phyloP scores from a whole-genome alignment of 2,329 filamentous ascomycete species.

The Neofusicoccum laricinum region DNA sequence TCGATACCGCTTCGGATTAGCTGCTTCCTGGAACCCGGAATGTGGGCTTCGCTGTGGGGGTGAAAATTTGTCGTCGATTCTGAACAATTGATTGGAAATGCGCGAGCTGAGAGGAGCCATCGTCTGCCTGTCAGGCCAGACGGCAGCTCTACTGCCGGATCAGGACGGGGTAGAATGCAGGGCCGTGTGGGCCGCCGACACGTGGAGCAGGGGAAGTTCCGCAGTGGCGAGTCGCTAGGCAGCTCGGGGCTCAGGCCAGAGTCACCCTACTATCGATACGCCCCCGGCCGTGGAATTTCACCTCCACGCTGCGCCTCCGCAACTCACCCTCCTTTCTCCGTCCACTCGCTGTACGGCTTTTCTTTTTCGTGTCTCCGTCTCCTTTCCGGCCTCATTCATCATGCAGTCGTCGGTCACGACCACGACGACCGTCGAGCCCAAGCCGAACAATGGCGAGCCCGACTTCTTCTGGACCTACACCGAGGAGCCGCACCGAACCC shows the following conservation, averaged over 20 bases:
- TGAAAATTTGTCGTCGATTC: no score
- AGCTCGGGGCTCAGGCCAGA: slow-evolving; percentile 12
- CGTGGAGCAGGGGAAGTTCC: background rate
- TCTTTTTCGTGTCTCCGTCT: background rate
- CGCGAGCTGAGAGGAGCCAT: background rate
- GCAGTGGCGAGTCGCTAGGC: background rate
- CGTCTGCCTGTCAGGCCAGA: background rate
- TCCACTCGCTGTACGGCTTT: background rate
- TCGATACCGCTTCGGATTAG: no score
- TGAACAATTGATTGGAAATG: background rate
- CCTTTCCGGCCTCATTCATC: background rate
- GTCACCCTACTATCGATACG: slow-evolving; percentile 11
- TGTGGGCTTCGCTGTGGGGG: no score
- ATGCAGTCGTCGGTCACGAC: slow-evolving; percentile 12
- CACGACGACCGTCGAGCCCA: slow-evolving; percentile 14
- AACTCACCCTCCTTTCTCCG: background rate
- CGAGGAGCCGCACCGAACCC: slow-evolving; percentile 90
- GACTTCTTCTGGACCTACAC: slow-evolving; percentile 99
- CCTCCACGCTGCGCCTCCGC: slow-evolving; percentile 3
- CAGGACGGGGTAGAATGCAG: background rate
- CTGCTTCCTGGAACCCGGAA: no score
- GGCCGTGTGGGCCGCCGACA: slow-evolving; percentile 4
- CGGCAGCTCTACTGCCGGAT: background rate
- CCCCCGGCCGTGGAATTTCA: background rate
- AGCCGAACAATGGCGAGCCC: slow-evolving; percentile 35